Evolutionary conservation across 257 asterid genomes (phyloP).

Genomic region (Salvia miltiorrhiza): DNA sequence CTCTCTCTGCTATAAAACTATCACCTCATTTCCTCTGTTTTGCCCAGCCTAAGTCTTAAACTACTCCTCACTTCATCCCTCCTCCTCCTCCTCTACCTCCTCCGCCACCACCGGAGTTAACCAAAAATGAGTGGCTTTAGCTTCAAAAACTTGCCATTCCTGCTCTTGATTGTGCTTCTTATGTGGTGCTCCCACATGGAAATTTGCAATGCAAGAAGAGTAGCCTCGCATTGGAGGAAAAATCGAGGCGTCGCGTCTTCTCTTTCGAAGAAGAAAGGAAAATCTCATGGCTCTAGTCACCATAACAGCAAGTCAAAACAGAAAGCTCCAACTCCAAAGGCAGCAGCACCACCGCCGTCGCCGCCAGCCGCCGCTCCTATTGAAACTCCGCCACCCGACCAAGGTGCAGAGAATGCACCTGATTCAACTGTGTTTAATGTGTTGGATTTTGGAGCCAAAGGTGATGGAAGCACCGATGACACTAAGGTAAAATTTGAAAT

Average conservation of each 20-base stretch:
- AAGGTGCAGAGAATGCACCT: constrained; percentile 33
- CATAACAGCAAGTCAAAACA: constrained; percentile 47
- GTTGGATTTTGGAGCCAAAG: constrained; percentile 80
- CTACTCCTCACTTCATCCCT: neutral
- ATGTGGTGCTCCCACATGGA: constrained; percentile 52
- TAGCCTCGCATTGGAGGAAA: constrained; percentile 53
- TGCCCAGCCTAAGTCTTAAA: constrained; percentile 18
- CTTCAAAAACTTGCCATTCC: constrained; percentile 47
- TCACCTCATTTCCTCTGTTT: constrained; percentile 40
- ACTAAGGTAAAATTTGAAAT: constrained; percentile 62
- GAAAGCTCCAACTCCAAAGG: constrained; percentile 34
- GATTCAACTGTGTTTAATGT: constrained; percentile 52
- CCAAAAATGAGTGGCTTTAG: constrained; percentile 44
- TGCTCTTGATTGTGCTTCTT: constrained; percentile 37
- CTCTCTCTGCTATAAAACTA: constrained; percentile 47
- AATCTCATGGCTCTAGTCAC: constrained; percentile 37
- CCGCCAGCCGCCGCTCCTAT: constrained; percentile 27
- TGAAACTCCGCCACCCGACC: constrained; percentile 11
- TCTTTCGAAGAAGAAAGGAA: constrained; percentile 58
- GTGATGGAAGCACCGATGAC: constrained; percentile 86
- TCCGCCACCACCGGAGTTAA: neutral
- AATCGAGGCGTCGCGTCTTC: constrained; percentile 34
- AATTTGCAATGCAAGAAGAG: constrained; percentile 62
- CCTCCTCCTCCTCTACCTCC: constrained; percentile 13
- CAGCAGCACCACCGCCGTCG: constrained; percentile 21